phyloP scores from a whole-genome alignment of 352 stramenopile species.

The Phytophthora vignae region DNA sequence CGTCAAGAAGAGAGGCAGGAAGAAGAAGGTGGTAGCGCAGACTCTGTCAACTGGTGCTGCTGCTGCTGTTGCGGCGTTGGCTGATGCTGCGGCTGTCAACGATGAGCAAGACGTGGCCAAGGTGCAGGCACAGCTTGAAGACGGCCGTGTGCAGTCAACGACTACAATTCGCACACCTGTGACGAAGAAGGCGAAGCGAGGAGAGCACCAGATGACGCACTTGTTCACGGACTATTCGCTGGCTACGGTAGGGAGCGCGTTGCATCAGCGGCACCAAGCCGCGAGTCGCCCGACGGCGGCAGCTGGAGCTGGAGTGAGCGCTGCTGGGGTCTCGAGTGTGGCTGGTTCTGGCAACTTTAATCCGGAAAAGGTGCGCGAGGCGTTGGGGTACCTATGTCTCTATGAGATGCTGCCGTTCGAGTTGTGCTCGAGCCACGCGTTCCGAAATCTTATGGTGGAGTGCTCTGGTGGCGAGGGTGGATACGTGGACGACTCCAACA shows the following conservation, averaged over 20 bases:
- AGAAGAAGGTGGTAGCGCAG: slow-evolving; percentile 51
- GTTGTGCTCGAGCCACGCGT: slow-evolving; percentile 64
- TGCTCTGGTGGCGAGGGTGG: slow-evolving; percentile 50
- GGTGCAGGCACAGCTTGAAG: not conserved
- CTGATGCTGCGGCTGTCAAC: not conserved
- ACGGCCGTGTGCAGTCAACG: not conserved
- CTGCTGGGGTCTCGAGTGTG: not conserved
- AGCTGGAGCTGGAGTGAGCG: not conserved
- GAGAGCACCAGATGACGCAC: slow-evolving; percentile 26
- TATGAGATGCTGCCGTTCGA: slow-evolving; percentile 79
- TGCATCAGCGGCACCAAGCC: slow-evolving; percentile 22
- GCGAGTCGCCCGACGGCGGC: slow-evolving; percentile 8
- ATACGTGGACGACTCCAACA: slow-evolving; percentile 49
- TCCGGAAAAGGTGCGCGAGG: slow-evolving; percentile 66
- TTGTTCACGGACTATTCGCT: slow-evolving; percentile 55
- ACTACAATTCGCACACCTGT: not conserved
- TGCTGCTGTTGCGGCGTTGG: too few relatives aligned
- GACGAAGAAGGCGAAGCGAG: slow-evolving; percentile 51
- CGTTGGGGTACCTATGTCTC: slow-evolving; percentile 65
- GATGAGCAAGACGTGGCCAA: not conserved
- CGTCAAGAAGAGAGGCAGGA: slow-evolving; percentile 62
- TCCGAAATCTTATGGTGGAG: slow-evolving; percentile 65
- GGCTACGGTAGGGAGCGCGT: not conserved
- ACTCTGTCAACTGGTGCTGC: too few relatives aligned
- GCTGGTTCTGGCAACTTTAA: slow-evolving; percentile 36